phyloP scores from a whole-genome alignment of 1,284 basidiomycete genomes.

The Tylopilus sp. region DNA sequence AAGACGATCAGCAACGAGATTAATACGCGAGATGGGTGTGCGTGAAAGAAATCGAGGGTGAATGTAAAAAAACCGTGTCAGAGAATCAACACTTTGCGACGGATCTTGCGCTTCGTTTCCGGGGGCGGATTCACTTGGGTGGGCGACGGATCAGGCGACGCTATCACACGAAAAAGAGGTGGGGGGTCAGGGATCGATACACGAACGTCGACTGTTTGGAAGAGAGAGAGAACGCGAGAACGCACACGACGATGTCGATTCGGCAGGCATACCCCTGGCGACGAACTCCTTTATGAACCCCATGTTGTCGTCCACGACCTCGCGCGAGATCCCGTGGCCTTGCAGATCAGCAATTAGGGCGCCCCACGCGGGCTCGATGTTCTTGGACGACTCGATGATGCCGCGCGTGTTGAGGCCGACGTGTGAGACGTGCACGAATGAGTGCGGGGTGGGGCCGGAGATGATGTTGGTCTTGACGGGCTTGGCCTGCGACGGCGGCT shows the following conservation, averaged over 20 bases:
- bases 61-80: constrained; percentile 7
- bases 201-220: background rate
- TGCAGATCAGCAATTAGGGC: constrained; percentile 61
- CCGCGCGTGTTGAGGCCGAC: constrained; percentile 75
- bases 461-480: constrained; percentile 60
- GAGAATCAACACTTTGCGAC: constrained; percentile 30
- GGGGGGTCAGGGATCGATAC: background rate
- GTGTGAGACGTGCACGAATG: constrained; percentile 87
- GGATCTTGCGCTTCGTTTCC: constrained; percentile 33
- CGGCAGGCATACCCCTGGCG: constrained; percentile 11
- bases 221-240: background rate
- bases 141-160: constrained; percentile 9
- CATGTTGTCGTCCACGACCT: constrained; percentile 57
- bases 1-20: background rate
- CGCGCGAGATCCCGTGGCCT: constrained; percentile 52
- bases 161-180: constrained; percentile 12
- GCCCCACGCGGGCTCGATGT: constrained; percentile 77
- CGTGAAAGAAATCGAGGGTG: background rate
- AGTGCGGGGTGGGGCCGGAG: constrained; percentile 65
- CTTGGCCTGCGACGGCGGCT: constrained; percentile 18
- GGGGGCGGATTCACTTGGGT: constrained; percentile 12
- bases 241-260: constrained; percentile 18
- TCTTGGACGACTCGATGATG: constrained; percentile 66
- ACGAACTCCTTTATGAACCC: constrained; percentile 69
- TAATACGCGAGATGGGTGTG: background rate